Evolutionary conservation across 2,329 filamentous ascomycete species (phyloP).

Genomic region (Alternaria consortialis): DNA sequence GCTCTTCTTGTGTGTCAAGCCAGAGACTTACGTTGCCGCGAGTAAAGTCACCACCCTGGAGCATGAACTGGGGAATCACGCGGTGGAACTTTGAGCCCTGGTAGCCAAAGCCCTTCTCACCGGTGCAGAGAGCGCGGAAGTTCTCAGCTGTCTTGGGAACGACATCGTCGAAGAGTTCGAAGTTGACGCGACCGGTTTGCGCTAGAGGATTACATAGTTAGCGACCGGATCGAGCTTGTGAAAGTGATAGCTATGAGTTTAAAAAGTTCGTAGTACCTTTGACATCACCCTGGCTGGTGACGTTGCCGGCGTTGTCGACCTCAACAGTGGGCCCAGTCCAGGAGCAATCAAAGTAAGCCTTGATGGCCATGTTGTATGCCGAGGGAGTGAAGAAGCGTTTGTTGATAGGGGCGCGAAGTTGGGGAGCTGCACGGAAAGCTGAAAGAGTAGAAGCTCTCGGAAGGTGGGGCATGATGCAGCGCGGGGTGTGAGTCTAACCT

Average conservation of each 20-base stretch:
- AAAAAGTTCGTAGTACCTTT: slow-evolving; percentile 60
- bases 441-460: slow-evolving; percentile 42
- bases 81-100: slow-evolving; percentile 87
- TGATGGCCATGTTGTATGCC: slow-evolving; percentile 76
- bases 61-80: slow-evolving; percentile 93
- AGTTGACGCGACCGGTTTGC: slow-evolving; percentile 82
- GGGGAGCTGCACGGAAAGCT: slow-evolving; percentile 43
- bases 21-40: slow-evolving; percentile 77
- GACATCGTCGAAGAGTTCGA: slow-evolving; percentile 84
- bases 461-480: slow-evolving; percentile 42
- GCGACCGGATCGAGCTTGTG: slow-evolving; percentile 16
- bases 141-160: slow-evolving; percentile 89
- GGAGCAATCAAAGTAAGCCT: slow-evolving; percentile 76
- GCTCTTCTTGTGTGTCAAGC: slow-evolving; percentile 7
- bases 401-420: slow-evolving; percentile 51
- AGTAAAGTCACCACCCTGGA: slow-evolving; percentile 96
- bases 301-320: slow-evolving; percentile 65
- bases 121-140: slow-evolving; percentile 85
- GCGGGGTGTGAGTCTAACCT: slow-evolving; percentile 33
- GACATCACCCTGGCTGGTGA: slow-evolving; percentile 55
- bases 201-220: slow-evolving; percentile 57
- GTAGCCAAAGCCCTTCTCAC: slow-evolving; percentile 84
- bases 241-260: background rate
- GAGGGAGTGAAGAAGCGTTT: slow-evolving; percentile 69
- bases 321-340: slow-evolving; percentile 78